Conservation (phyloP, 2,329 filamentous ascomycete genomes). For the Pseudopithomyces maydicus region DNA sequence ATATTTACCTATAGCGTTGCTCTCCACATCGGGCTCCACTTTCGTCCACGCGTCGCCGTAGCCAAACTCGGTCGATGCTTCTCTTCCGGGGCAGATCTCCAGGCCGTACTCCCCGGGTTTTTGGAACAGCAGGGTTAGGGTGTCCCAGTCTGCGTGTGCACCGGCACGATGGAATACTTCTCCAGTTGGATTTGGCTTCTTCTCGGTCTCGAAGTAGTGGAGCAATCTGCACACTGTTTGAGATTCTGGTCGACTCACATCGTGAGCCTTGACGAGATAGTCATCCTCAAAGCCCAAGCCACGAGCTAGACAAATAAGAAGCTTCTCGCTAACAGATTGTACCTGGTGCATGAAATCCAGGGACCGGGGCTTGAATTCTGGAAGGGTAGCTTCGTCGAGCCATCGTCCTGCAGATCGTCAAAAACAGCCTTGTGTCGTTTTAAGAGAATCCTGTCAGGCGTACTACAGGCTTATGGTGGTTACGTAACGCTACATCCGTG, state of each 20-base stretch:
- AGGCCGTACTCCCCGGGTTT: constrained; percentile 64
- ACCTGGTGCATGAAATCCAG: constrained; percentile 61
- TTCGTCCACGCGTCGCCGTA: constrained; percentile 67
- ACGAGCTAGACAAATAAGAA: constrained; percentile 65
- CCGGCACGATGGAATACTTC: constrained; percentile 64
- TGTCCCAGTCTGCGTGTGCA: constrained; percentile 68
- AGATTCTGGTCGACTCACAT: constrained; percentile 54
- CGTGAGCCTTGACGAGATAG: constrained; percentile 62
- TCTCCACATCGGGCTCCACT: constrained; percentile 53
- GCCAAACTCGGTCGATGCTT: constrained; percentile 64
- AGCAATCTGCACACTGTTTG: constrained; percentile 63
- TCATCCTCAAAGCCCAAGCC: constrained; percentile 62
- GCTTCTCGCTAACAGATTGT: constrained; percentile 59
- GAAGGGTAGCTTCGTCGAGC: constrained; percentile 55
- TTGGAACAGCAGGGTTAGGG: constrained; percentile 68
- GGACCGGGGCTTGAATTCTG: constrained; percentile 54
- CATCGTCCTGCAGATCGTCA: constrained; percentile 43
- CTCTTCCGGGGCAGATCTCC: constrained; percentile 68
- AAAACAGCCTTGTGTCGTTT: neutral
- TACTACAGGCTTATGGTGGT: no score
- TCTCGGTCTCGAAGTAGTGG: constrained; percentile 56
- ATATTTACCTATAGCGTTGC: constrained; percentile 25
- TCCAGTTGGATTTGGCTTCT: constrained; percentile 35
- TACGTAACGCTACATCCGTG: neutral
- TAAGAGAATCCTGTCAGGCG: no score